Evolutionary conservation across 2,329 filamentous ascomycete species (phyloP).

Genomic region (Verticillium alfalfae): DNA sequence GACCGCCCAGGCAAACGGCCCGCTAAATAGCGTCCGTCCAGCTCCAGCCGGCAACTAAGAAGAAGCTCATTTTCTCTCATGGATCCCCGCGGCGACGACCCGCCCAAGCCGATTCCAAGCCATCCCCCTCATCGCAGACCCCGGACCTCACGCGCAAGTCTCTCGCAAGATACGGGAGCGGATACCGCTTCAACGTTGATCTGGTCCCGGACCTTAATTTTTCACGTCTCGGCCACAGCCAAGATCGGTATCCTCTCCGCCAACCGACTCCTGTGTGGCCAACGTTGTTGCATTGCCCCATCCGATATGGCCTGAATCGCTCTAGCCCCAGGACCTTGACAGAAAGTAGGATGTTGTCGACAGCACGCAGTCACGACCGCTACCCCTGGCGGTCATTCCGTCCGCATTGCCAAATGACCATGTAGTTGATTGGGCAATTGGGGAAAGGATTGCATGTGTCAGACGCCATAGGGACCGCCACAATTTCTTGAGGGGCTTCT

Average conservation of each 20-base stretch:
- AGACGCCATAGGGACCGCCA: background rate
- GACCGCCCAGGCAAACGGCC: background rate
- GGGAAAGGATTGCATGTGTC: background rate
- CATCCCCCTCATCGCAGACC: background rate
- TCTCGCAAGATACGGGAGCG: conserved; percentile 2
- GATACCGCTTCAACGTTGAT: conserved; percentile 6
- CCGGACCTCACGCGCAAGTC: conserved; percentile 4
- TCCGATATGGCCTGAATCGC: background rate
- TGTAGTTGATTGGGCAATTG: background rate
- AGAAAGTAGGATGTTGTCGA: background rate
- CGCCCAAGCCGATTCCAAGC: background rate
- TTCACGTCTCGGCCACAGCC: conserved; percentile 7
- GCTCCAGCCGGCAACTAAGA: background rate
- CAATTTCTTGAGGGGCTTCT: background rate
- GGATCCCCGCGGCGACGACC: background rate
- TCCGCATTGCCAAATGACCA: background rate
- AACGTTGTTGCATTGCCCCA: background rate
- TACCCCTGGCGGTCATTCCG: background rate
- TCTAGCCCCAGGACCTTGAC: background rate
- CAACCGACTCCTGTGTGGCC: background rate
- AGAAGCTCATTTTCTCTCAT: background rate
- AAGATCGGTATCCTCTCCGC: background rate
- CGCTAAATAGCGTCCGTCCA: background rate
- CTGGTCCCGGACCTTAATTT: conserved; percentile 6
- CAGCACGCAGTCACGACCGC: background rate